phyloP scores from a whole-genome alignment of 371 early-diverging fungal genomes.

The Mortierella sp. region DNA sequence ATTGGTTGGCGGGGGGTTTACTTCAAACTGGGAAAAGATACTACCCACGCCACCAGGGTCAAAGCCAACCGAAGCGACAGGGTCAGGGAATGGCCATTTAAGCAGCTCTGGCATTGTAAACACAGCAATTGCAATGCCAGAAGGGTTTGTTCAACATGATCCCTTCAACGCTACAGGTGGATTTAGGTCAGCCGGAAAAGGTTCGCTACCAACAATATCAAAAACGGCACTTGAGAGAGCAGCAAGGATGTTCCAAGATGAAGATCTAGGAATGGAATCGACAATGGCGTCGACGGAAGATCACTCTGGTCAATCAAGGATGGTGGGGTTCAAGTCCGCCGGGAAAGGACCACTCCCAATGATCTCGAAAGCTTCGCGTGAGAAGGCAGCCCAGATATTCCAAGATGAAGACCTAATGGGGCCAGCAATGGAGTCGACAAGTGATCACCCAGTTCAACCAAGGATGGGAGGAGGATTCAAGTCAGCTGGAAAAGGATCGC shows the following conservation, averaged over 20 bases:
- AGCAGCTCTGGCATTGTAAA: too few relatives aligned
- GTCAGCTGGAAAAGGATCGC: neutral
- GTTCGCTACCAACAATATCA: slow-evolving; percentile 18
- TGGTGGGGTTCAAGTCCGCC: slow-evolving; percentile 32
- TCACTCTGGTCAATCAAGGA: too few relatives aligned
- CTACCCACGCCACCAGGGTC: too few relatives aligned
- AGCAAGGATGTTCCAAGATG: slow-evolving; percentile 17
- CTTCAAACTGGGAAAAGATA: too few relatives aligned
- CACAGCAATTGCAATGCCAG: neutral
- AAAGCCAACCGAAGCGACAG: neutral
- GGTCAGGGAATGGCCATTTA: neutral
- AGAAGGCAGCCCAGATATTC: slow-evolving; percentile 17
- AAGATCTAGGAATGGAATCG: neutral
- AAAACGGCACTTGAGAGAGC: slow-evolving; percentile 16
- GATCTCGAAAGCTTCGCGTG: slow-evolving; percentile 22
- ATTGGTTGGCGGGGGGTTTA: too few relatives aligned
- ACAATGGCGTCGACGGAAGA: neutral
- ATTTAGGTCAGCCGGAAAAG: slow-evolving; percentile 20
- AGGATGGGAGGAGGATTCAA: too few relatives aligned
- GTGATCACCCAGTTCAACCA: too few relatives aligned
- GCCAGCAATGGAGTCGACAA: neutral
- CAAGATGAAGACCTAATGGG: slow-evolving; percentile 7
- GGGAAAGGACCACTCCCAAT: slow-evolving; percentile 19
- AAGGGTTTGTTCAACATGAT: neutral
- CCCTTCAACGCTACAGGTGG: neutral